These are phyloP conservation scores for Chaetomiaceae sp. DNA, from an alignment of 2,329 filamentous ascomycete genomes.

Conservation along the genomic window DNA sequence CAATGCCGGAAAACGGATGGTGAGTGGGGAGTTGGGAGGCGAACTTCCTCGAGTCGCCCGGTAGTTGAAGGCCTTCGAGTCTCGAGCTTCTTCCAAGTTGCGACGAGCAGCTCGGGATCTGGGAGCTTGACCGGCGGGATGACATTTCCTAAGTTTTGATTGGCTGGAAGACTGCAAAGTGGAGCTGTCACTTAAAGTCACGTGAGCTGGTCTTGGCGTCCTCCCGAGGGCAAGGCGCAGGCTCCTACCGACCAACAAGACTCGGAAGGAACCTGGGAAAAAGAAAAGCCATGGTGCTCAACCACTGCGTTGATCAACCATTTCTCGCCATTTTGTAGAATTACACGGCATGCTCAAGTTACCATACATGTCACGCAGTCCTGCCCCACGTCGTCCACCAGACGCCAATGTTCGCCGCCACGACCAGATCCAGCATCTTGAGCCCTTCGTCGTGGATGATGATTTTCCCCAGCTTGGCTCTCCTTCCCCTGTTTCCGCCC, in stretches of 20 bases:
- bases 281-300: too few species aligned
- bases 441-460: constrained; percentile 84
- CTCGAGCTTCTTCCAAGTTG: constrained; percentile 10
- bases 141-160: constrained; percentile 39
- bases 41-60: constrained; percentile 19
- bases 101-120: constrained; percentile 14
- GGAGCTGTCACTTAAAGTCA: too few species aligned
- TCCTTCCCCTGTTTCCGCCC: constrained; percentile 77
- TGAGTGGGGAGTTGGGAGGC: constrained; percentile 16
- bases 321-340: neutral
- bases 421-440: constrained; percentile 91
- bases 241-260: too few species aligned
- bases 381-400: constrained; percentile 89
- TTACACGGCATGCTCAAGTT: neutral
- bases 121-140: constrained; percentile 31
- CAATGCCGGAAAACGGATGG: neutral
- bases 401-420: constrained; percentile 84
- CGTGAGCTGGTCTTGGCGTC: neutral
- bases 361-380: constrained; percentile 33
- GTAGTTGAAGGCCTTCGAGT: constrained; percentile 22
- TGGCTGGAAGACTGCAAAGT: too few species aligned
- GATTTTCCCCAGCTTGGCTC: constrained; percentile 89
- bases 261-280: too few species aligned
- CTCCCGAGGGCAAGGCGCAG: too few species aligned
- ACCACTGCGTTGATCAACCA: too few species aligned